Conservation (phyloP, 768 basidiomycete genomes). For the Mrakia gelida region DNA sequence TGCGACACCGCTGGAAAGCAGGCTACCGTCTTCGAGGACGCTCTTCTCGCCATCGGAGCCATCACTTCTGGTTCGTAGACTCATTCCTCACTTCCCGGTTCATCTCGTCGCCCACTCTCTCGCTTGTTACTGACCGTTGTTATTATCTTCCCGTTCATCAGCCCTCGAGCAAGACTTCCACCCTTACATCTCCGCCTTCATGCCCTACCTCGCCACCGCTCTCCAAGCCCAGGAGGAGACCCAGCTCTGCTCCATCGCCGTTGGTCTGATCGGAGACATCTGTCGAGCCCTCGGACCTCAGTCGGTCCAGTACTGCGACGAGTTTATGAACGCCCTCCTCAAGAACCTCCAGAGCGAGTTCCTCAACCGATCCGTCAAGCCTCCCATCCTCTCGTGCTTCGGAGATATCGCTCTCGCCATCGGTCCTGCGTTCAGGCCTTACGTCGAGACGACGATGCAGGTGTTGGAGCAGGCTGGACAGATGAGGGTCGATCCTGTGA, state of each 20-base stretch:
- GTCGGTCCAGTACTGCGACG: conserved; percentile 72
- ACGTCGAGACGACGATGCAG: conserved; percentile 80
- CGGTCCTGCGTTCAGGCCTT: conserved; percentile 78
- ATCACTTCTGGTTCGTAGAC: conserved; percentile 61
- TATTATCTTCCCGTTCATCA: background rate
- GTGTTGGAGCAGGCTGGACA: conserved; percentile 87
- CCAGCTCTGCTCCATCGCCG: conserved; percentile 89
- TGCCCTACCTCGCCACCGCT: conserved; percentile 80
- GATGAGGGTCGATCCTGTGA: conserved; percentile 78
- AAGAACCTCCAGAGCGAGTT: conserved; percentile 87
- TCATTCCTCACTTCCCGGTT: background rate
- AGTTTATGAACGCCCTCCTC: conserved; percentile 87
- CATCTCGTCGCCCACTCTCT: background rate
- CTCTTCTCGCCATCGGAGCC: conserved; percentile 88
- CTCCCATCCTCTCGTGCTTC: conserved; percentile 90
- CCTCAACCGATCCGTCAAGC: conserved; percentile 90
- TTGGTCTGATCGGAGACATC: conserved; percentile 92
- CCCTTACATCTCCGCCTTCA: conserved; percentile 77
- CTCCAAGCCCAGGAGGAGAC: conserved; percentile 91
- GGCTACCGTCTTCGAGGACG: conserved; percentile 91
- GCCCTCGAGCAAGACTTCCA: conserved; percentile 74
- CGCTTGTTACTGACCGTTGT: background rate
- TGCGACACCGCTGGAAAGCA: conserved; percentile 85
- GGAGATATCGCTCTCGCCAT: conserved; percentile 95
- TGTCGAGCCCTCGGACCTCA: conserved; percentile 88